These are phyloP conservation scores for Xylaria sp. DNA, from an alignment of 2,329 filamentous ascomycete genomes.

Conservation along the genomic window DNA sequence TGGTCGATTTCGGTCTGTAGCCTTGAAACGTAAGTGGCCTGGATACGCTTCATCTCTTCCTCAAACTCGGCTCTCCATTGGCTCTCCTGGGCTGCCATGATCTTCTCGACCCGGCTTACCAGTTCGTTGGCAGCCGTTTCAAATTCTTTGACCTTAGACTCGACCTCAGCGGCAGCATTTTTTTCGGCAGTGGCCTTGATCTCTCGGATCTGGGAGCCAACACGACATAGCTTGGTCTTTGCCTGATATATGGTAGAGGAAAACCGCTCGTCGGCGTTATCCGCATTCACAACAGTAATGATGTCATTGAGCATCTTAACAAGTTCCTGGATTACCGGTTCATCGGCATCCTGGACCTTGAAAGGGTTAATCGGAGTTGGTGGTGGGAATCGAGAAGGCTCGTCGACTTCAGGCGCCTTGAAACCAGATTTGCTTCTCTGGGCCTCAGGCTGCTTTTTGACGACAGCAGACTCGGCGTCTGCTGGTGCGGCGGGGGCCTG, in stretches of 20 bases:
- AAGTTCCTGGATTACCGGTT: slow-evolving; percentile 90
- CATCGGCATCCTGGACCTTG: slow-evolving; percentile 77
- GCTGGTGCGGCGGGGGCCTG: slow-evolving; percentile 51
- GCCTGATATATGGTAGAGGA: slow-evolving; percentile 83
- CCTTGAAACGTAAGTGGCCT: slow-evolving; percentile 81
- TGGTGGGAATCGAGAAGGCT: slow-evolving; percentile 72
- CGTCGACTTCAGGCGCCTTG: slow-evolving; percentile 71
- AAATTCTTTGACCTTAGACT: slow-evolving; percentile 79
- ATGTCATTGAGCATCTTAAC: slow-evolving; percentile 97
- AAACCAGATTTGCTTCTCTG: slow-evolving; percentile 52
- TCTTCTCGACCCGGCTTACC: slow-evolving; percentile 85
- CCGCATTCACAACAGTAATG: slow-evolving; percentile 91
- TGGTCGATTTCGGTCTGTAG: slow-evolving; percentile 82
- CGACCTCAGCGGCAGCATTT: slow-evolving; percentile 79
- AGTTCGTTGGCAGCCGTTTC: slow-evolving; percentile 88
- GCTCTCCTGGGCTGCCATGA: slow-evolving; percentile 82
- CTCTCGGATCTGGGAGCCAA: slow-evolving; percentile 80
- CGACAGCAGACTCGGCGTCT: slow-evolving; percentile 39
- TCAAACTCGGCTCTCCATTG: slow-evolving; percentile 90
- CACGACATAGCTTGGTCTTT: slow-evolving; percentile 81
- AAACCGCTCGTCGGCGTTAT: slow-evolving; percentile 81
- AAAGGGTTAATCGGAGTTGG: slow-evolving; percentile 81
- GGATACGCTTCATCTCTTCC: slow-evolving; percentile 83
- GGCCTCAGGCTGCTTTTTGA: slow-evolving; percentile 23
- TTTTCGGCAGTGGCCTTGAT: slow-evolving; percentile 77